Percentiles rank a stretch among this genome's conserved stretches.
phyloP scores from a whole-genome alignment of 1,284 basidiomycete genomes.

The Tylopilus orsonianus region DNA sequence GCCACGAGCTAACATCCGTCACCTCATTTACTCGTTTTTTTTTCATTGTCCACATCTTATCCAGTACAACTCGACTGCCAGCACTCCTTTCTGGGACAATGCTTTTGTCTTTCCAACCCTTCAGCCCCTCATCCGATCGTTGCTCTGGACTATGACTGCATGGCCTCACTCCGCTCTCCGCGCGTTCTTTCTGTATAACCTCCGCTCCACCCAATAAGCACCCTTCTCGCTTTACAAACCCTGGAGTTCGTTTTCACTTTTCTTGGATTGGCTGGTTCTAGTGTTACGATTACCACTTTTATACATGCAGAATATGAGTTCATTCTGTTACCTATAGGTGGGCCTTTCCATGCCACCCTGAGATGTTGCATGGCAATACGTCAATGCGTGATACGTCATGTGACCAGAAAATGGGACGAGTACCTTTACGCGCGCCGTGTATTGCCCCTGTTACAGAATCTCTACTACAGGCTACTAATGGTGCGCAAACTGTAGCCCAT shows the following conservation, averaged over 20 bases:
- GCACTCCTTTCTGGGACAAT: constrained; percentile 32
- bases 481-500: constrained; percentile 17
- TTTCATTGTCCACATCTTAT: constrained; percentile 19
- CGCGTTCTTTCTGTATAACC: constrained; percentile 19
- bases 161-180: constrained; percentile 13
- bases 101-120: constrained; percentile 17
- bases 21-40: constrained; percentile 19
- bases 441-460: background rate
- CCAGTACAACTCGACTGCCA: constrained; percentile 18
- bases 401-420: constrained; percentile 16
- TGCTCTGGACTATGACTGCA: constrained; percentile 34
- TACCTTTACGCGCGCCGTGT: background rate
- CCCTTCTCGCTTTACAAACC: constrained; percentile 11
- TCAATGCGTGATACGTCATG: constrained; percentile 21
- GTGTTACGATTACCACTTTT: constrained; percentile 19
- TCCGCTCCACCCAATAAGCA: constrained; percentile 10
- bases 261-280: constrained; percentile 29
- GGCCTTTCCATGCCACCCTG: background rate
- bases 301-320: constrained; percentile 31
- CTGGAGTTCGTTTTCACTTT: constrained; percentile 14
- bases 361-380: background rate
- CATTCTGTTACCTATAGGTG: constrained; percentile 12
- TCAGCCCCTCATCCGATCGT: constrained; percentile 19
- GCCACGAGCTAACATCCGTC: constrained; percentile 21
- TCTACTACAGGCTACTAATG: constrained; percentile 13